Evolutionary conservation across 1,284 basidiomycete species (phyloP).

Genomic region (Boletellus deceptivus): DNA sequence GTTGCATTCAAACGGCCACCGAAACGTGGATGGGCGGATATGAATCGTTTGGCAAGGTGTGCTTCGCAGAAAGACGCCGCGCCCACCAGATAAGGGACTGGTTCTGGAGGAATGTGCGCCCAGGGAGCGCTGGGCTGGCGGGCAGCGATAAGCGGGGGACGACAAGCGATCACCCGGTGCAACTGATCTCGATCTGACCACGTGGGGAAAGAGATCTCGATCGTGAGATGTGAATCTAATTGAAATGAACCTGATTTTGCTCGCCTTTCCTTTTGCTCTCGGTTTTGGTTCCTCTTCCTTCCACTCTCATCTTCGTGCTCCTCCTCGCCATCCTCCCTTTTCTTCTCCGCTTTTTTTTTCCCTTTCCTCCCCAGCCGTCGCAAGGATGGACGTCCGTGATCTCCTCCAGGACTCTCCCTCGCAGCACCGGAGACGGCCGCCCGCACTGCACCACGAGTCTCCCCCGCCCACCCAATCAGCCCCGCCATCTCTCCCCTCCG

Average conservation of each 20-base stretch:
- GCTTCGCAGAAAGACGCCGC: too few relatives aligned
- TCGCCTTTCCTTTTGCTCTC: constrained; percentile 32
- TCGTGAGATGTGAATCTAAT: constrained; percentile 37
- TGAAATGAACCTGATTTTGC: constrained; percentile 36
- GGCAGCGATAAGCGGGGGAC: too few relatives aligned
- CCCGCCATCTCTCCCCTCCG: constrained; percentile 16
- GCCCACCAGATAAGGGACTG: too few relatives aligned
- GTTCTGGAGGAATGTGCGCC: too few relatives aligned
- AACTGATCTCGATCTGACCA: constrained; percentile 31
- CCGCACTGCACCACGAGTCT: constrained; percentile 27
- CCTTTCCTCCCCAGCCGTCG: neutral
- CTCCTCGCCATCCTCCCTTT: constrained; percentile 6
- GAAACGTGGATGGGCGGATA: too few relatives aligned
- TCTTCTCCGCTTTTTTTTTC: neutral
- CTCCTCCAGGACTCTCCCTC: constrained; percentile 71
- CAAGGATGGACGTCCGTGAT: constrained; percentile 65
- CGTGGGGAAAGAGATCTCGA: constrained; percentile 32
- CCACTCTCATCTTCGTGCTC: constrained; percentile 22
- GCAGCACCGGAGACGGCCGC: constrained; percentile 39
- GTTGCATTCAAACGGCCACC: too few relatives aligned
- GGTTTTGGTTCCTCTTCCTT: constrained; percentile 25
- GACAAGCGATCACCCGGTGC: constrained; percentile 12
- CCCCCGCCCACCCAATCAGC: constrained; percentile 21
- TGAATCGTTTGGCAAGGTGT: too few relatives aligned
- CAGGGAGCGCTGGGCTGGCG: too few relatives aligned